Percentiles rank a stretch among this genome's conserved stretches.
These are phyloP conservation scores for Quercus bicolor DNA, from an alignment of 306 rosid species.

Conservation along the genomic window DNA sequence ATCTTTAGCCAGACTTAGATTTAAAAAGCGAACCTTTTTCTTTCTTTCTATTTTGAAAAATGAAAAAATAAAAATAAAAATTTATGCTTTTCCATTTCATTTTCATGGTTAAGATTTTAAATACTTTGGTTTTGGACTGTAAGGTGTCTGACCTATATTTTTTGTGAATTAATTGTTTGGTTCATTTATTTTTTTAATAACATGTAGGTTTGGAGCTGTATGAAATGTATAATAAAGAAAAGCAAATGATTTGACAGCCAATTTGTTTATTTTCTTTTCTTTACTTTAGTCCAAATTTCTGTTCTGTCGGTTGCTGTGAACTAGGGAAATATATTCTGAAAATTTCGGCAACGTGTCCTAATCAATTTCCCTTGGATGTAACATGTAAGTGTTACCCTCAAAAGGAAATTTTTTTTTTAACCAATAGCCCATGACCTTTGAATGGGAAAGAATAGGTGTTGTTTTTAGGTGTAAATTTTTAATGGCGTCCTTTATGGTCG, in stretches of 20 bases:
- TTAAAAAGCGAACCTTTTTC: not conserved
- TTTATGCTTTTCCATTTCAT: no score
- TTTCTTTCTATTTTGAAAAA: not conserved
- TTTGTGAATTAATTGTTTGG: not conserved
- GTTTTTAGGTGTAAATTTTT: constrained; percentile 6
- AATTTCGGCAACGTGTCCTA: constrained; percentile 11
- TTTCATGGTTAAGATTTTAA: not conserved
- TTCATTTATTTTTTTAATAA: not conserved
- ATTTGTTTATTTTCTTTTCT: not conserved
- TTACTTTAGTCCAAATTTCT: constrained; percentile 17
- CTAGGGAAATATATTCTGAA: constrained; percentile 8
- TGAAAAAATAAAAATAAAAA: not conserved
- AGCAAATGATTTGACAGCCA: constrained; percentile 31
- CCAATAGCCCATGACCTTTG: constrained; percentile 7
- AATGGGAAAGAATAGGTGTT: not conserved
- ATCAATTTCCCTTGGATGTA: constrained; percentile 11
- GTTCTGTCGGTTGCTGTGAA: constrained; percentile 26
- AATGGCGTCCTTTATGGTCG: not conserved
- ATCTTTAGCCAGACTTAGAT: not conserved
- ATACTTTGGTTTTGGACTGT: no score
- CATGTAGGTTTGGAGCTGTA: not conserved
- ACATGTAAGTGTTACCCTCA: not conserved
- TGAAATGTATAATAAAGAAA: not conserved
- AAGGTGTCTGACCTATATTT: not conserved
- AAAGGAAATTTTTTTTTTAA: not conserved